Base-by-base conservation (phyloP, 805 yeast genomes). In the Candida golubevii region DNA sequence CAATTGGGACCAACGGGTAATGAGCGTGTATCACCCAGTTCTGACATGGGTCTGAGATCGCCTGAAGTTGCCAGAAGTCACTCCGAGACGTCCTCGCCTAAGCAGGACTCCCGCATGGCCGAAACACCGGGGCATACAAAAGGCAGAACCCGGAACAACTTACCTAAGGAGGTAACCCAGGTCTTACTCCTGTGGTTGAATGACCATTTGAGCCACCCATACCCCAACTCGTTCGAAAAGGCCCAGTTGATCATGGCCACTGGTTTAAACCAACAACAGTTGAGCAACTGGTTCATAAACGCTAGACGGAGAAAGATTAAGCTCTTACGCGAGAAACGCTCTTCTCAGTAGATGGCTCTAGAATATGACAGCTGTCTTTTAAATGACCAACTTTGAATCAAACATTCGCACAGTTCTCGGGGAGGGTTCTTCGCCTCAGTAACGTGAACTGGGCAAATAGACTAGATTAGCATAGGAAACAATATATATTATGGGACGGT, bases 251-350 rank as follows among this genome's bases (percentile, higher is more conserved):
- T 85, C 73, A 70, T 74, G 53, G 73, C 76, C 58, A 87, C 96
- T 0, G 91, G 93, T 0, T 72, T 87, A 58, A 84, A 87, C 50
- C 80, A 83, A 62, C 88, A 85, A 48, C 96, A 87, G 63, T 73
- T 87, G 48, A 77, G 85, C 52, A 88, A 87, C 59, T 87, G 96
- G 96, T 87, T 87, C 57, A 88, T 87, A 58, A 87, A 87, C 60
- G 95, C 91, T 14, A 77, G 96, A 55, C 73, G 95, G 56, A 71
- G 96, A 53, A 80, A 85, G 58, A 76, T 87, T 41, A 77, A 74
- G 58, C 55, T 62, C 36, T 63, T 78, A 48, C 71, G 75, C 53
- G 76, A 75, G 49, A 66, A 64, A 44, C 55, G 51, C 46, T 15
- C 13, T 26, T 15, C 32, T 11, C 36, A 18, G 27, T 27, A 12